Conservation (phyloP, 2,329 filamentous ascomycete species). For the Triangularia verruculosa region DNA sequence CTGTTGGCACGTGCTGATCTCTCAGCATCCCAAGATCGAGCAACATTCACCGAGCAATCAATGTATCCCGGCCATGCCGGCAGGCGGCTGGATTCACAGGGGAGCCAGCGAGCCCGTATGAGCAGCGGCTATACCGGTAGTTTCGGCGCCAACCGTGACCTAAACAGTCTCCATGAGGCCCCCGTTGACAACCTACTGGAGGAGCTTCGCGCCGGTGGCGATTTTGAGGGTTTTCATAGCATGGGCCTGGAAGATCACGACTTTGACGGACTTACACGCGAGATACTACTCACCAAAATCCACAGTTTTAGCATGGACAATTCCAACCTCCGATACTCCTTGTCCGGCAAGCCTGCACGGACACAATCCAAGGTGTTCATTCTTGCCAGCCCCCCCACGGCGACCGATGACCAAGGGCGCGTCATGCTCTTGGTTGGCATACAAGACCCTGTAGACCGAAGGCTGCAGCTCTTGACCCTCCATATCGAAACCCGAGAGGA, state of each 20-base stretch:
- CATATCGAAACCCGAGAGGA: constrained; percentile 48
- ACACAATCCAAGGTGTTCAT: constrained; percentile 64
- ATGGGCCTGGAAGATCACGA: constrained; percentile 72
- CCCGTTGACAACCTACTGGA: constrained; percentile 69
- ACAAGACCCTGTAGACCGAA: constrained; percentile 65
- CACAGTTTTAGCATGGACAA: constrained; percentile 64
- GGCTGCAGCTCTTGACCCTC: constrained; percentile 64
- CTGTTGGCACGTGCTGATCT: constrained; percentile 83
- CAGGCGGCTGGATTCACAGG: constrained; percentile 72
- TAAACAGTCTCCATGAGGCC: constrained; percentile 64
- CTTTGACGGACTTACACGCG: constrained; percentile 67
- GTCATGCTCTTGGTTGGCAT: constrained; percentile 64
- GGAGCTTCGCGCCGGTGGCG: constrained; percentile 58
- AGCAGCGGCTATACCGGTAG: constrained; percentile 50
- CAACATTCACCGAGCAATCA: constrained; percentile 70
- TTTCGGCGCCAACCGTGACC: constrained; percentile 42
- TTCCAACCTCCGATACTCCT: constrained; percentile 58
- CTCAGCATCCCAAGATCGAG: constrained; percentile 77
- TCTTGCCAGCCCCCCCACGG: constrained; percentile 57
- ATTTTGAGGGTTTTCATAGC: constrained; percentile 66
- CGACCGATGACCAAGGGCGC: constrained; percentile 50
- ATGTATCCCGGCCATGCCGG: constrained; percentile 41
- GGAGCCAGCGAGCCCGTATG: constrained; percentile 59
- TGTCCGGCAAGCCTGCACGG: constrained; percentile 50
- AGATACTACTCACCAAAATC: constrained; percentile 69